Conservation (phyloP, 2,329 filamentous ascomycete species). For the Coniochaeta sp. region DNA sequence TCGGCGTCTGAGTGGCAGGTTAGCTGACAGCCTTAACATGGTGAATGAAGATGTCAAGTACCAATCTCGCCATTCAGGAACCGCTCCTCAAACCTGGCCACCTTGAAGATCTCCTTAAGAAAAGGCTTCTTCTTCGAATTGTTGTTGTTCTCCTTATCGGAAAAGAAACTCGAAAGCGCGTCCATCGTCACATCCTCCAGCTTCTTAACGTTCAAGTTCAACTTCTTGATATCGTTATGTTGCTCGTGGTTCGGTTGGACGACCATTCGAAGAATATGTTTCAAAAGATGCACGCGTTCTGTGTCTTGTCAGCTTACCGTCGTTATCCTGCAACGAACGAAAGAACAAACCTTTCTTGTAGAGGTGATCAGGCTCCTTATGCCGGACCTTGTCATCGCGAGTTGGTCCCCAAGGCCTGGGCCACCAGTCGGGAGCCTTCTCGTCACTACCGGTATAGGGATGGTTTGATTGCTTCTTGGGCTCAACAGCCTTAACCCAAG, state of each 20-base stretch:
- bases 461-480: slow-evolving; percentile 72
- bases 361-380: slow-evolving; percentile 69
- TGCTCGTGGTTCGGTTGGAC: slow-evolving; percentile 42
- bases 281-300: slow-evolving; percentile 54
- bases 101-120: slow-evolving; percentile 54
- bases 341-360: slow-evolving; percentile 52
- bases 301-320: slow-evolving; percentile 7
- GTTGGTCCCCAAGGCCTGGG: slow-evolving; percentile 46
- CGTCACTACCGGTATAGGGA: slow-evolving; percentile 61
- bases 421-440: slow-evolving; percentile 62
- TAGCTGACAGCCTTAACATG: background rate
- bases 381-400: slow-evolving; percentile 49
- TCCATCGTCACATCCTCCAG: slow-evolving; percentile 54
- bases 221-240: slow-evolving; percentile 44
- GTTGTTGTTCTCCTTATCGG: slow-evolving; percentile 43
- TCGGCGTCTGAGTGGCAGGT: slow-evolving; percentile 31
- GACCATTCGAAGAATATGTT: slow-evolving; percentile 54
- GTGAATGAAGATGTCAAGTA: slow-evolving; percentile 18
- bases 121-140: slow-evolving; percentile 49
- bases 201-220: slow-evolving; percentile 45
- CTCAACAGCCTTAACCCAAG: slow-evolving; percentile 68
- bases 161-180: slow-evolving; percentile 50
- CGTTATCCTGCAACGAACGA: background rate
- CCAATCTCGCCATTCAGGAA: slow-evolving; percentile 51
- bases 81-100: slow-evolving; percentile 50